A percentile compares a stretch with the other conserved stretches of the same genome.
These are phyloP conservation scores for Anethum foeniculum DNA, from an alignment of 140 eudicot genomes.

Conservation along the genomic window DNA sequence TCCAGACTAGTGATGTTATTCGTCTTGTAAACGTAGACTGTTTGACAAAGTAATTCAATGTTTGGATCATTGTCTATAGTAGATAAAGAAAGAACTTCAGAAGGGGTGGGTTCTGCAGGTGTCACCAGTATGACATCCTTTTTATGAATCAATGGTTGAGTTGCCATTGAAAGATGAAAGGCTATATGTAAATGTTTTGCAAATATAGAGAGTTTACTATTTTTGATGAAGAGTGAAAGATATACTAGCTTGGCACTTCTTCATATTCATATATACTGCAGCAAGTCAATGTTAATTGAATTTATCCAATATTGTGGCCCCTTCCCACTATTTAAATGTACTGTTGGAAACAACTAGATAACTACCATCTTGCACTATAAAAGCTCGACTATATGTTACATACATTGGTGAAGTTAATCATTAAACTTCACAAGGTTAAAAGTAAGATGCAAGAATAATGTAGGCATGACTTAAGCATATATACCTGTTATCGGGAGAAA, in stretches of 20 bases:
- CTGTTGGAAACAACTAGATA: conserved; percentile 6
- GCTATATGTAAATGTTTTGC: background rate
- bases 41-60: conserved; percentile 16
- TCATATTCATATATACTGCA: background rate
- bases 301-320: background rate
- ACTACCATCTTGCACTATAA: background rate
- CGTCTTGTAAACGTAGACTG: conserved; percentile 6
- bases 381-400: background rate
- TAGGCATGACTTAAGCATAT: conserved; percentile 9
- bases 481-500: too few species aligned
- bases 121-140: conserved; percentile 21
- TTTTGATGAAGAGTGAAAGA: background rate
- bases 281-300: background rate
- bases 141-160: conserved; percentile 10
- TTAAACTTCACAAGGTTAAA: background rate
- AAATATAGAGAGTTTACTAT: background rate
- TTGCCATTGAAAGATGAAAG: background rate
- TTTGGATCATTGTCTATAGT: conserved; percentile 16
- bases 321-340: background rate
- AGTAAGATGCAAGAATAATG: background rate
- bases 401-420: background rate
- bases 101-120: conserved; percentile 19
- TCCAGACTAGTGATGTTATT: background rate
- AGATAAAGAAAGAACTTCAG: conserved; percentile 18
- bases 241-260: background rate